These are phyloP conservation scores for Capronia epimyces DNA, from an alignment of 2,329 filamentous ascomycete genomes.

Conservation along the genomic window DNA sequence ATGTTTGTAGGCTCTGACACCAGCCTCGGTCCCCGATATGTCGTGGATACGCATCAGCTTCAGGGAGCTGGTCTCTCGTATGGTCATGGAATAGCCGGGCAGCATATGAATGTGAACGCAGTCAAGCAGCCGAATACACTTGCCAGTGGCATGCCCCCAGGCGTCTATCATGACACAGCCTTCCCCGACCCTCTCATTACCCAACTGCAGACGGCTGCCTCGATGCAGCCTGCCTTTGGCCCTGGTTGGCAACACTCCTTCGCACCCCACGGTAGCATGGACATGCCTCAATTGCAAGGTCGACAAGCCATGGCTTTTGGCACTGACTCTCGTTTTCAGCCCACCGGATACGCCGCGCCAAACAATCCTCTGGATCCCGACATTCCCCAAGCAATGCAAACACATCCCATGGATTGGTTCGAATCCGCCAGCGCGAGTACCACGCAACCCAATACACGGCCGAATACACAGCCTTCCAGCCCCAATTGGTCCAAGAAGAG, in stretches of 20 bases:
- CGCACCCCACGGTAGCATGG: slow-evolving; percentile 8
- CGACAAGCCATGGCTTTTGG: slow-evolving; percentile 24
- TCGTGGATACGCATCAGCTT: slow-evolving; percentile 19
- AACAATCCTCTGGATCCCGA: slow-evolving; percentile 24
- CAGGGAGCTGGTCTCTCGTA: slow-evolving; percentile 18
- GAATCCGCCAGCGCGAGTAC: slow-evolving; percentile 20
- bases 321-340: slow-evolving; percentile 26
- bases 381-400: slow-evolving; percentile 17
- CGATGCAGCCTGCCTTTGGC: slow-evolving; percentile 19
- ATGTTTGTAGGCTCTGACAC: slow-evolving; percentile 28
- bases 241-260: slow-evolving; percentile 23
- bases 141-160: slow-evolving; percentile 11
- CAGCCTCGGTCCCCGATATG: slow-evolving; percentile 14
- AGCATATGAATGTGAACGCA: slow-evolving; percentile 16
- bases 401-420: slow-evolving; percentile 17
- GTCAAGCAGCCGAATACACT: slow-evolving; percentile 9
- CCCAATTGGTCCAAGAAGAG: slow-evolving; percentile 27
- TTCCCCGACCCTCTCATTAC: slow-evolving; percentile 11
- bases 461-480: slow-evolving; percentile 27
- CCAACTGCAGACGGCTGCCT: slow-evolving; percentile 15
- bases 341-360: slow-evolving; percentile 24
- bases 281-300: slow-evolving; percentile 4
- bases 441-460: slow-evolving; percentile 22
- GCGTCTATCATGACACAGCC: slow-evolving; percentile 9
- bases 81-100: slow-evolving; percentile 10